Base-by-base conservation (phyloP, 2,329 filamentous ascomycete species). In the Hymenoscyphus linearis region DNA sequence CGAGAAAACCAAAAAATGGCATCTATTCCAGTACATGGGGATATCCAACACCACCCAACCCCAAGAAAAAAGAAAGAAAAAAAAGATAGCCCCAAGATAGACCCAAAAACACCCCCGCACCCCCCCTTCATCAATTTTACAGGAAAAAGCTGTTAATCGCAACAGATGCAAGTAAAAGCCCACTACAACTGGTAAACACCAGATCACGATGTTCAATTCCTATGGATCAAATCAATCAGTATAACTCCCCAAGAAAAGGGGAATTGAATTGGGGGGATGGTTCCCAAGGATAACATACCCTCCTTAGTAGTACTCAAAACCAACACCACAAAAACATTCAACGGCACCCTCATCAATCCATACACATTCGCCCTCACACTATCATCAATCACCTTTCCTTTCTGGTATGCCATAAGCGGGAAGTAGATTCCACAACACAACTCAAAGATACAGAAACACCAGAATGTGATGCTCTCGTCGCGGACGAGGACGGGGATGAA, bases 361-460 rank as follows among this genome's bases (percentile, higher is more conserved):
- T 86, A 85, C 7, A 85, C 76, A 54, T 77, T 79, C 6, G 79
- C 80, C 50, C 83, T 75, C 37, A 77, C 75, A 9, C 76, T 75
- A 67, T 85, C 82, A 2, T 81, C 77, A 26, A 85, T 76, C 2
- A 84, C 71, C 60, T 75, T 74, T n/a, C 79, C 79, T 70, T 84
- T 84, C 58, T 84, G 69, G 57, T 79, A 79, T 1, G 76, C 79
- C 73, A 84, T 83, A 59, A 77, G 79, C 0, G 83, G 83, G 66
- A 79, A 85, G 67, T 85, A 86, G 14, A 80, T 72, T 9, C 83
- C 83, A 31, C 84, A 78, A 65, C 81, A 82, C 7, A 76, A 73
- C 68, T 86, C 82, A 55, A 85, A 79, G 2, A 84, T 62, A 66
- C 81, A 83, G 68, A 85, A 83, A 25, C 77, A 77, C 79, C 80